A percentile compares a stretch with the other conserved stretches of the same genome.
phyloP scores from a whole-genome alignment of 2,329 filamentous ascomycete genomes.

The Neodidymelliopsis sp. region DNA sequence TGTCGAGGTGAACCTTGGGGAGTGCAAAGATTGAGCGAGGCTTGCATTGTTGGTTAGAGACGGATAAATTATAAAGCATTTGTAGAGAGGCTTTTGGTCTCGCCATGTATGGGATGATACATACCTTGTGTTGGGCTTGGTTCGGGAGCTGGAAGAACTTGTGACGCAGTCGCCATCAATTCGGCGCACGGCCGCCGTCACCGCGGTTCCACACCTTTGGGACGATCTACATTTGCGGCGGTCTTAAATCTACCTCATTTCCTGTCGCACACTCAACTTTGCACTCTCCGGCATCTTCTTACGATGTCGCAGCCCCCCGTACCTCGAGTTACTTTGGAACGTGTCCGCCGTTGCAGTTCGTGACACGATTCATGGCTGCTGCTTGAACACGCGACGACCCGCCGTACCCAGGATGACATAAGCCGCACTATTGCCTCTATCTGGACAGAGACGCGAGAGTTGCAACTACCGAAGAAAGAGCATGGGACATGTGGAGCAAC shows the following conservation, averaged over 20 bases:
- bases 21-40: not conserved
- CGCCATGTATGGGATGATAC: not conserved
- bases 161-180: constrained; percentile 4
- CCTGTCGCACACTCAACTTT: not conserved
- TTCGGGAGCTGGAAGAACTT: constrained; percentile 1
- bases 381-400: not conserved
- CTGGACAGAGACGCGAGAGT: constrained; percentile 6
- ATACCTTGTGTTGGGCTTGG: constrained; percentile 4
- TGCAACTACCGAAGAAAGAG: constrained; percentile 11
- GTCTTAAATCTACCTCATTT: constrained; percentile 30
- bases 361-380: constrained; percentile 8
- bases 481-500: constrained; percentile 16
- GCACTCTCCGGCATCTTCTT: not conserved
- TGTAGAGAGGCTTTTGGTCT: not conserved
- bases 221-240: constrained; percentile 15
- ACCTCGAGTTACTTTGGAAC: not conserved
- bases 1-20: not conserved
- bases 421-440: constrained; percentile 12
- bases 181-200: constrained; percentile 3
- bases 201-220: constrained; percentile 13
- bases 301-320: not conserved
- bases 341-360: not conserved
- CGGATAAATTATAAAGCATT: not conserved
- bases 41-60: not conserved
- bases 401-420: constrained; percentile 2